These are phyloP conservation scores for Penicillium sp. DNA, from an alignment of 2,329 filamentous ascomycete genomes.

Conservation along the genomic window DNA sequence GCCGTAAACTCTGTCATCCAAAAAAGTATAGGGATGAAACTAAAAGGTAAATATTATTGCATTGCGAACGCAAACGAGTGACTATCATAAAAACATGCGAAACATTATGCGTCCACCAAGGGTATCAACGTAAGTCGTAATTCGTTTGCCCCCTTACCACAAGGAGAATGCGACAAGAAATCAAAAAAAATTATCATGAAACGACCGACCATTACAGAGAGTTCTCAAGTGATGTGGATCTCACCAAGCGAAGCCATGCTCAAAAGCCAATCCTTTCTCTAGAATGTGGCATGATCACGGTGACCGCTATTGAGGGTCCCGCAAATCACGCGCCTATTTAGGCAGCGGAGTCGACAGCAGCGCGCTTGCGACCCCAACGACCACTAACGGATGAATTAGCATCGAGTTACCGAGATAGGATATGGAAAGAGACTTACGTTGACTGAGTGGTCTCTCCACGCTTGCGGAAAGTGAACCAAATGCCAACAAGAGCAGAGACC, in stretches of 20 bases:
- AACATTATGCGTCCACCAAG: conserved; percentile 15
- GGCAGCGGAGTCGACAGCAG: not conserved
- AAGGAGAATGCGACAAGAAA: conserved; percentile 16
- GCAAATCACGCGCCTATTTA: conserved; percentile 1
- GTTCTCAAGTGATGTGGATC: not conserved
- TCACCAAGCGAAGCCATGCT: not conserved
- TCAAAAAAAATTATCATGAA: conserved; percentile 5
- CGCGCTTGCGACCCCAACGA: conserved; percentile 20
- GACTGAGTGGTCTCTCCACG: conserved; percentile 13
- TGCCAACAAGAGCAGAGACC: conserved; percentile 56
- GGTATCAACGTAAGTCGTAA: conserved; percentile 29
- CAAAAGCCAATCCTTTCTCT: not conserved
- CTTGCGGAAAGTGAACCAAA: conserved; percentile 38
- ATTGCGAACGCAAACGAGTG: conserved; percentile 5
- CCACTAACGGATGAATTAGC: not conserved
- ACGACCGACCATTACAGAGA: conserved; percentile 5
- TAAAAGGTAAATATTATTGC: not conserved
- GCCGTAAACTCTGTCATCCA: not conserved
- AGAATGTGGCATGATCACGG: not conserved
- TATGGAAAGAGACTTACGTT: conserved; percentile 18
- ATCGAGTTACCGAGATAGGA: not conserved
- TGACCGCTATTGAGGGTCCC: not conserved
- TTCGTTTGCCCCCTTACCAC: conserved; percentile 13
- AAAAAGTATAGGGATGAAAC: not conserved
- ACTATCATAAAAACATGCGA: conserved; percentile 9